These are phyloP conservation scores for Trichosporon sp. DNA, from an alignment of 1,284 basidiomycete genomes.

Conservation along the genomic window DNA sequence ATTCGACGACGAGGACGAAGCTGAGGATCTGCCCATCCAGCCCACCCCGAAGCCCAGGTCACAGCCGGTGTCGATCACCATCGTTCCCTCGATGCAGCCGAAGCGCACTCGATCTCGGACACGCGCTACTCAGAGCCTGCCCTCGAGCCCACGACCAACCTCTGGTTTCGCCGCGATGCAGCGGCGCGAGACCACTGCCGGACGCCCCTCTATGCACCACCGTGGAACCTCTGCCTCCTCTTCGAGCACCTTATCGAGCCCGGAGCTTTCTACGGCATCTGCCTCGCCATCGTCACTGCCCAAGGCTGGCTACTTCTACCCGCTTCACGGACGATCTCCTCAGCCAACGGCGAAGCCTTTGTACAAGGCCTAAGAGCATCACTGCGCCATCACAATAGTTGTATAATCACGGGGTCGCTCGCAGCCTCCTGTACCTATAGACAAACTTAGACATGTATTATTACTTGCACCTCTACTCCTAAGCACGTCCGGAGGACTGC, in stretches of 20 bases:
- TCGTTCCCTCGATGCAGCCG: conserved; percentile 1
- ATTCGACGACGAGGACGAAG: not conserved
- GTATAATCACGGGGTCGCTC: not conserved
- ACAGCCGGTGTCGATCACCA: not conserved
- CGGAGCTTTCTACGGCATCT: not conserved
- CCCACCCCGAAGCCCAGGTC: not conserved
- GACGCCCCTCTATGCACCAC: not conserved
- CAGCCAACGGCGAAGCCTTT: not conserved
- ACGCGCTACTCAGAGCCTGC: not conserved
- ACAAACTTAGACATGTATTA: not conserved
- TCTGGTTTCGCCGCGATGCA: not conserved
- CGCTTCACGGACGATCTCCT: not conserved
- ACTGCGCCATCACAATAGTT: not conserved
- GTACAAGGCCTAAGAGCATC: not conserved
- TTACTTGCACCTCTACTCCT: not conserved
- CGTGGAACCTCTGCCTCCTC: not conserved
- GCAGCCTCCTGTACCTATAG: not conserved
- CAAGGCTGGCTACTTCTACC: not conserved
- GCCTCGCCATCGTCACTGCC: not conserved
- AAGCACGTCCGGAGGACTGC: no score
- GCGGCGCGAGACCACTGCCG: not conserved
- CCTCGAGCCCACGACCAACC: not conserved
- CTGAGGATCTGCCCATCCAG: not conserved
- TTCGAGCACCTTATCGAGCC: not conserved
- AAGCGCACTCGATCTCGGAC: conserved; percentile 5